Evolutionary conservation across 371 early-diverging fungal genomes (phyloP).

Genomic region (Scutellospora calospora): DNA sequence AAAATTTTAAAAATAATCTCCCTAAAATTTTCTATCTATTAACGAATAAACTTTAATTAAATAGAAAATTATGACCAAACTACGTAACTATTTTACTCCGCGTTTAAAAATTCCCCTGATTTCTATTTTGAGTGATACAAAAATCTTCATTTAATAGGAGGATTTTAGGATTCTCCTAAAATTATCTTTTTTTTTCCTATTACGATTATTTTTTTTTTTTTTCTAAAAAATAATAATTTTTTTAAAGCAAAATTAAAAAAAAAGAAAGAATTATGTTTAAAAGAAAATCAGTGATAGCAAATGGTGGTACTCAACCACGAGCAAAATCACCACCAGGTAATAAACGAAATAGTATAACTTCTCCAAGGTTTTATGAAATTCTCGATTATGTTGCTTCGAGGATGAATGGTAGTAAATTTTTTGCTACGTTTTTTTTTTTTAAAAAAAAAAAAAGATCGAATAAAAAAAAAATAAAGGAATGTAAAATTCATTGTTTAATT

Average conservation of each 20-base stretch:
- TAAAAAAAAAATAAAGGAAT: no score
- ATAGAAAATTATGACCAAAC: no score
- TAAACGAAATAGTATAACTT: constrained; percentile 25
- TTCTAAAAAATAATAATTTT: not conserved
- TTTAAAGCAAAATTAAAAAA: constrained; percentile 4
- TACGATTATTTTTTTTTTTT: no score
- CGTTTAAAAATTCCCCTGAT: no score
- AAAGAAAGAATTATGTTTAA: constrained; percentile 32
- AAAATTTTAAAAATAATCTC: no score
- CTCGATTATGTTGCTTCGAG: constrained; percentile 39
- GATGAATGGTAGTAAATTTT: constrained; percentile 30
- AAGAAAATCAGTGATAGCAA: constrained; percentile 18
- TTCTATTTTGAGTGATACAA: no score
- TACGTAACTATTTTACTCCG: no score
- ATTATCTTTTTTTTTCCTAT: no score
- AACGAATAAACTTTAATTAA: no score
- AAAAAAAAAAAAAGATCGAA: not conserved
- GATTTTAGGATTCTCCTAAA: no score
- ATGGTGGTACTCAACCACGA: not conserved
- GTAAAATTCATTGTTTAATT: not conserved
- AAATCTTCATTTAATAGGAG: no score
- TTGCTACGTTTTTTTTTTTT: not conserved
- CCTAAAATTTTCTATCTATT: no score
- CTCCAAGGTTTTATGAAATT: constrained; percentile 44
- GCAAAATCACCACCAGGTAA: constrained; percentile 28